Percentiles rank a stretch among this genome's conserved stretches.
Evolutionary conservation across 345 rosid species (phyloP).

Genomic region (Lepidium africanum): DNA sequence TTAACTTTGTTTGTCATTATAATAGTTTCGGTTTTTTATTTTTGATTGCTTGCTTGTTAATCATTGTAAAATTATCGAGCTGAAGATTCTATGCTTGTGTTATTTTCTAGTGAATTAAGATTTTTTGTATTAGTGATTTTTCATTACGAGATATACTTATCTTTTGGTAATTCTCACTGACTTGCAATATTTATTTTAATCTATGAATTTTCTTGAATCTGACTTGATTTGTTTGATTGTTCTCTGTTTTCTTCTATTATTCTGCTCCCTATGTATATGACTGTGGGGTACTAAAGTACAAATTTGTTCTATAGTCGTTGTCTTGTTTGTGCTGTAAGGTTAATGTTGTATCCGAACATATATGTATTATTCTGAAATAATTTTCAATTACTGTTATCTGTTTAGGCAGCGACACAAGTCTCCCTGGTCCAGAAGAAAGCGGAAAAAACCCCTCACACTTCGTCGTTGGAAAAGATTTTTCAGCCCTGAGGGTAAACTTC

Average conservation of each 20-base stretch:
- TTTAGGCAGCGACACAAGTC: conserved; percentile 68
- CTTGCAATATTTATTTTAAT: too few species aligned
- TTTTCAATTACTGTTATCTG: background rate
- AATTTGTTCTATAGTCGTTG: background rate
- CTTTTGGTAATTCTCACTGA: background rate
- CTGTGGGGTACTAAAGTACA: background rate
- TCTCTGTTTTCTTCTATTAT: background rate
- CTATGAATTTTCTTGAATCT: too few species aligned
- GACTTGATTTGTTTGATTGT: background rate
- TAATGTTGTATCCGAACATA: background rate
- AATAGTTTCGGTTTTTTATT: background rate
- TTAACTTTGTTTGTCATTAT: background rate
- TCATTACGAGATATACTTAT: background rate
- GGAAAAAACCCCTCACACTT: conserved; percentile 62
- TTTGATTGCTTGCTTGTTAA: too few species aligned
- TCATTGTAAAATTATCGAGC: too few species aligned
- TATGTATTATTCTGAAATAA: background rate
- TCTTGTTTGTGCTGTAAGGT: background rate
- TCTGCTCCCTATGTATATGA: background rate
- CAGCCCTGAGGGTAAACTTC: conserved; percentile 63
- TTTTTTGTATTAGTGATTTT: background rate
- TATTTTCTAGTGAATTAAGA: too few species aligned
- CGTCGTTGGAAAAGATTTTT: conserved; percentile 71
- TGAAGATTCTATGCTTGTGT: too few species aligned
- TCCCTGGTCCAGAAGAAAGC: conserved; percentile 82